phyloP scores from a whole-genome alignment of 805 yeast genomes.

The Yarrowia hollandica region DNA sequence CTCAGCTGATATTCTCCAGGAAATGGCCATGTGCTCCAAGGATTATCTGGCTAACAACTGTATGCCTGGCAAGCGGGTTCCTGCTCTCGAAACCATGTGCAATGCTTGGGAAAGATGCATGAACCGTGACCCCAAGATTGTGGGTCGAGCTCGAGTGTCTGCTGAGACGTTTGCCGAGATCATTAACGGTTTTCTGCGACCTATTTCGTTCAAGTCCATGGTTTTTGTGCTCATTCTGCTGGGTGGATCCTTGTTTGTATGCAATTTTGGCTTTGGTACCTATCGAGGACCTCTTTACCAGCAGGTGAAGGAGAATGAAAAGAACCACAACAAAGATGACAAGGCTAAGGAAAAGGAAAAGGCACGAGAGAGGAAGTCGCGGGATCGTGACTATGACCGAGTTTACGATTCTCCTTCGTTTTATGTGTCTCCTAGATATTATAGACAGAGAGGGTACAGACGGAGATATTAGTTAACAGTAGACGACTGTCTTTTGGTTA shows the following conservation, averaged over 20 bases:
- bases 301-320: slow-evolving; percentile 12
- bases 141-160: slow-evolving; percentile 69
- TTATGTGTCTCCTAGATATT: slow-evolving; percentile 20
- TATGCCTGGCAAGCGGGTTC: slow-evolving; percentile 60
- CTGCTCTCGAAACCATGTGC: slow-evolving; percentile 72
- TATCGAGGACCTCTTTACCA: slow-evolving; percentile 29
- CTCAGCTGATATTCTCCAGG: slow-evolving; percentile 58
- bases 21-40: slow-evolving; percentile 66
- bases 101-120: slow-evolving; percentile 77
- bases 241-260: slow-evolving; percentile 39
- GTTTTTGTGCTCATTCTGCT: slow-evolving; percentile 39
- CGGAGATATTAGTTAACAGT: not conserved
- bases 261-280: slow-evolving; percentile 38
- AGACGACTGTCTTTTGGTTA: too few relatives aligned
- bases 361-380: not conserved
- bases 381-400: not conserved
- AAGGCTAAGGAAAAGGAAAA: not conserved
- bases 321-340: slow-evolving; percentile 1
- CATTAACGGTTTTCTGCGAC: slow-evolving; percentile 69
- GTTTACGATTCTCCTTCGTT: slow-evolving; percentile 9
- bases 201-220: slow-evolving; percentile 70
- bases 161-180: slow-evolving; percentile 85
- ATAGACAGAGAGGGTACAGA: slow-evolving; percentile 7
- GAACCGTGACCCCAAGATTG: slow-evolving; percentile 67
- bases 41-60: slow-evolving; percentile 76